Conservation (phyloP, 495 filamentous ascomycete genomes). For the Melanomma pulvis-pyrius region DNA sequence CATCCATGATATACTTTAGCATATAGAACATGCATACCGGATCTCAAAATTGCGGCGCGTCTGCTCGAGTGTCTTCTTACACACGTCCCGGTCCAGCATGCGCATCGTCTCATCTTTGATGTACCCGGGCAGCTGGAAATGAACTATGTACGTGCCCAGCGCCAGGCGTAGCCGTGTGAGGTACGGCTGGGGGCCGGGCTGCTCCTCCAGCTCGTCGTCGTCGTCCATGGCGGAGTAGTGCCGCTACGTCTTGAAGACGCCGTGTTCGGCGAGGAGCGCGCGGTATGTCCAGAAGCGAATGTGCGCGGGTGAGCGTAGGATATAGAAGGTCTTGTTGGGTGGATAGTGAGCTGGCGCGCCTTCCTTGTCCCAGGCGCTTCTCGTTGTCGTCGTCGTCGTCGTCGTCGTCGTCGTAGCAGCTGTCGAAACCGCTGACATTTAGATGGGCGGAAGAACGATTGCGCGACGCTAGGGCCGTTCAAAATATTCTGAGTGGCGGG, state of each 20-base stretch:
- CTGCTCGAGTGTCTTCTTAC: constrained; percentile 41
- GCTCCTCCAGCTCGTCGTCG: constrained; percentile 2
- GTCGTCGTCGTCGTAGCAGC: neutral
- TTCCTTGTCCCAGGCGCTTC: neutral
- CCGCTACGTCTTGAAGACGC: neutral
- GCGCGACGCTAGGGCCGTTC: too few species aligned
- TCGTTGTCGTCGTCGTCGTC: neutral
- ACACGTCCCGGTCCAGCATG: constrained; percentile 41
- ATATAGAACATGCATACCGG: constrained; percentile 12
- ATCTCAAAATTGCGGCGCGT: constrained; percentile 33
- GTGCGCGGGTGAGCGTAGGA: neutral
- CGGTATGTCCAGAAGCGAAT: constrained; percentile 3
- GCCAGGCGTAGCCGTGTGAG: constrained; percentile 41
- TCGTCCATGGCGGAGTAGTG: constrained; percentile 4
- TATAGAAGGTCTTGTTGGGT: neutral
- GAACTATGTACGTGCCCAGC: constrained; percentile 42
- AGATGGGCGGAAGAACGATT: too few species aligned
- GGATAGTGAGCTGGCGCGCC: neutral
- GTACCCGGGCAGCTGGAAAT: constrained; percentile 44
- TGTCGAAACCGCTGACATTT: too few species aligned
- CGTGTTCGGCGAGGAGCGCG: neutral
- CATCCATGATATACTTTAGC: neutral
- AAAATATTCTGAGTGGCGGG: too few species aligned
- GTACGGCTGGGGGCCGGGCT: constrained; percentile 14
- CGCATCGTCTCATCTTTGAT: constrained; percentile 41